Evolutionary conservation across 352 stramenopile species (phyloP).

Genomic region (Aphanomyces invadans): DNA sequence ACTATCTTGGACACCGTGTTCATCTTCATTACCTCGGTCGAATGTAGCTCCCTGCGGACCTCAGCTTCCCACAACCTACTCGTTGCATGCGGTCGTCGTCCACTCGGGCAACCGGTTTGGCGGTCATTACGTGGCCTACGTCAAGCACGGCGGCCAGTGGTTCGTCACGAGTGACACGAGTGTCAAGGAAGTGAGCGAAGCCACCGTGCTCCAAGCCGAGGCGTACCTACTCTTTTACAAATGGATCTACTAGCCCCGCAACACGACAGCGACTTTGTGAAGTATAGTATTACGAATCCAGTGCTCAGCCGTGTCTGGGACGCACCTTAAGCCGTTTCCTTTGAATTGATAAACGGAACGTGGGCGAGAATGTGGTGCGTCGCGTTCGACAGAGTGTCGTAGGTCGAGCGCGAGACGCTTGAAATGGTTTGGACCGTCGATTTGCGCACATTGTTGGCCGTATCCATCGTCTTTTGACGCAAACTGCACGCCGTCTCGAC

Average conservation of each 20-base stretch:
- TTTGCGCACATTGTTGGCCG: conserved; percentile 22
- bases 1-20: background rate
- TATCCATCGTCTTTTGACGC: conserved; percentile 23
- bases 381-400: conserved; percentile 7
- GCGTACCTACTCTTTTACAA: conserved; percentile 77
- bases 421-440: conserved; percentile 21
- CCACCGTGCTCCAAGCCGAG: conserved; percentile 63
- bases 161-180: conserved; percentile 67
- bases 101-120: conserved; percentile 64
- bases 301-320: no score
- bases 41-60: conserved; percentile 26
- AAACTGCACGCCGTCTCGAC: conserved; percentile 16
- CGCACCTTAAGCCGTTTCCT: conserved; percentile 21
- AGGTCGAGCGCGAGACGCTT: conserved; percentile 24
- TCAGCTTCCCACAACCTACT: conserved; percentile 35
- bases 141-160: conserved; percentile 51
- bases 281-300: no score
- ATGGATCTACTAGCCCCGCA: background rate
- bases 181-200: conserved; percentile 47
- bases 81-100: conserved; percentile 61
- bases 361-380: conserved; percentile 16
- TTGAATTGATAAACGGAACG: conserved; percentile 23
- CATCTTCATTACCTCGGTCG: background rate
- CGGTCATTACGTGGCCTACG: conserved; percentile 65
- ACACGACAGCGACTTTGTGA: no score